Conservation (phyloP, 1,284 basidiomycete genomes). For the Tetrapyrgos nigripes region DNA sequence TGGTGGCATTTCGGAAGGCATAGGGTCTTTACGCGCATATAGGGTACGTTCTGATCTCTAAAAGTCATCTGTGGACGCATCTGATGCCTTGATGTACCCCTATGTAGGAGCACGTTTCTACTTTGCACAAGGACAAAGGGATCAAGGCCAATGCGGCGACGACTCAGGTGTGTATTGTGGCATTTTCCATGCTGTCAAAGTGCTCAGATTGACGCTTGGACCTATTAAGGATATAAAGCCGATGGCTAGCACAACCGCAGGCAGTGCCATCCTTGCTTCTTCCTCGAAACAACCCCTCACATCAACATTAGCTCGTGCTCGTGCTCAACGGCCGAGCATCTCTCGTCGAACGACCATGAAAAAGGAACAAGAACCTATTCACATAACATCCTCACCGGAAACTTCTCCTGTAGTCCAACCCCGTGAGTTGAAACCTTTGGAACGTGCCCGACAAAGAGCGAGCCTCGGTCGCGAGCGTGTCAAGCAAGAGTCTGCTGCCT, state of each 20-base stretch:
- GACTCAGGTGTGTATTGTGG: too few species aligned
- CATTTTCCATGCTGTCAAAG: too few species aligned
- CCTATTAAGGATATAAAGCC: neutral
- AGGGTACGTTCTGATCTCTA: conserved; percentile 39
- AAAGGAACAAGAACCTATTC: neutral
- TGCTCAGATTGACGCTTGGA: too few species aligned
- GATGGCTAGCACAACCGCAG: neutral
- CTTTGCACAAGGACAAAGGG: neutral
- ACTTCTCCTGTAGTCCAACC: too few species aligned
- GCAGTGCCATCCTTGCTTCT: neutral
- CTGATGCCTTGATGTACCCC: neutral
- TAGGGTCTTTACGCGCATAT: conserved; percentile 52
- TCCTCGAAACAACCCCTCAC: neutral
- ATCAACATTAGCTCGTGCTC: neutral
- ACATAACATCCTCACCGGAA: neutral
- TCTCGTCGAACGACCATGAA: neutral
- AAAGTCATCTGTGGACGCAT: neutral
- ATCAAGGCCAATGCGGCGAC: neutral
- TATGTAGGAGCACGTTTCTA: neutral
- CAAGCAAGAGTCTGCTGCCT: neutral
- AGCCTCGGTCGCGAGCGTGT: neutral
- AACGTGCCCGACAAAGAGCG: neutral
- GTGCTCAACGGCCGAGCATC: neutral
- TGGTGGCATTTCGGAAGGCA: conserved; percentile 47
- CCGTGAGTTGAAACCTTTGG: neutral